Conservation (phyloP, 2,329 filamentous ascomycete species). For the Neopestalotiopsis clavispora region DNA sequence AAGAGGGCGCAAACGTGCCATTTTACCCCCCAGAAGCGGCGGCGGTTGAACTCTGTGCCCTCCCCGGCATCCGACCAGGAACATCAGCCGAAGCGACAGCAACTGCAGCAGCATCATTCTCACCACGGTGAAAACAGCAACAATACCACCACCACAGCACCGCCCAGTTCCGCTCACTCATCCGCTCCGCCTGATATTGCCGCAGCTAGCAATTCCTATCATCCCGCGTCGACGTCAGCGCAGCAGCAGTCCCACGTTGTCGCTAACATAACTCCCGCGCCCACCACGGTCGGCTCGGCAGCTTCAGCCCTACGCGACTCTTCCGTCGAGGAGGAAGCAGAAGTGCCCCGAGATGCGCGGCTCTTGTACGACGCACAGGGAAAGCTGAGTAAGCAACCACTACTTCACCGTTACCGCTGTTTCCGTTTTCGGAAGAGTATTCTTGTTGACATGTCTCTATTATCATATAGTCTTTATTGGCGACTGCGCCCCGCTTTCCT, state of each 20-base stretch:
- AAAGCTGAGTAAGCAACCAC: slow-evolving; percentile 43
- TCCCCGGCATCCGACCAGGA: slow-evolving; percentile 19
- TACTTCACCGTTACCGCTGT: background rate
- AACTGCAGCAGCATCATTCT: background rate
- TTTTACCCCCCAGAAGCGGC: slow-evolving; percentile 51
- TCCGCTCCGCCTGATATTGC: slow-evolving; percentile 14
- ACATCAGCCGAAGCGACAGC: background rate
- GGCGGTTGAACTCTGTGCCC: slow-evolving; percentile 33
- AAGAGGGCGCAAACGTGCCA: slow-evolving; percentile 49
- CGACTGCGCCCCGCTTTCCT: slow-evolving; percentile 60
- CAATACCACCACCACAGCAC: background rate
- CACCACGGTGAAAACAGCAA: background rate
- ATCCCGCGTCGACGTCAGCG: background rate
- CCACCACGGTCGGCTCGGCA: slow-evolving; percentile 18
- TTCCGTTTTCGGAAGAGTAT: background rate
- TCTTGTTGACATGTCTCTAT: background rate
- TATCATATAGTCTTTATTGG: slow-evolving; percentile 51
- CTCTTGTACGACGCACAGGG: slow-evolving; percentile 57
- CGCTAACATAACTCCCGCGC: background rate
- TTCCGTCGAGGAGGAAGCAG: slow-evolving; percentile 54
- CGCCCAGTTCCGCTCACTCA: slow-evolving; percentile 16
- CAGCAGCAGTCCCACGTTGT: background rate
- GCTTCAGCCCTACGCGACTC: slow-evolving; percentile 27
- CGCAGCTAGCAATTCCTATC: background rate
- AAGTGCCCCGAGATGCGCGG: slow-evolving; percentile 58